Percentiles rank a stretch among this genome's conserved stretches.
phyloP scores from a whole-genome alignment of 331 rosid species.

The Acacia pycnantha region DNA sequence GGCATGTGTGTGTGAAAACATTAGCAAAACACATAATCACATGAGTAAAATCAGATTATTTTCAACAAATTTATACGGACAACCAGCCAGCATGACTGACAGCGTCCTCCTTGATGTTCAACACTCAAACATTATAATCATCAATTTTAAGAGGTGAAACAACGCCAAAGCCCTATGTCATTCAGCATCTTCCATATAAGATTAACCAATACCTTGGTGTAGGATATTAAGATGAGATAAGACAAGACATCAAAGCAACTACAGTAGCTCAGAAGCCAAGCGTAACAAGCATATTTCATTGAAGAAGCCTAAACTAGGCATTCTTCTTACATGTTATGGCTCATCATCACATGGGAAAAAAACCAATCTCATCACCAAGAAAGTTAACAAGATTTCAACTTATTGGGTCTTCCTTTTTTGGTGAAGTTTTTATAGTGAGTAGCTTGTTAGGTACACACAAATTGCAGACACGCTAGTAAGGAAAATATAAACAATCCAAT shows the following conservation, averaged over 20 bases:
- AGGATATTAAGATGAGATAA: not conserved
- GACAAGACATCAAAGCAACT: not conserved
- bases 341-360: conserved; percentile 31
- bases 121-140: not conserved
- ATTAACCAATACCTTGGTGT: not conserved
- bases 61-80: not conserved
- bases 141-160: not conserved
- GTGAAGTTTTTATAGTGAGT: not conserved
- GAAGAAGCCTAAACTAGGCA: conserved; percentile 34
- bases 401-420: not conserved
- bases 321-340: conserved; percentile 52
- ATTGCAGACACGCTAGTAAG: not conserved
- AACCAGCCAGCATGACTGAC: not conserved
- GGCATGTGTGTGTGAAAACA: not conserved
- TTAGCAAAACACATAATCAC: not conserved
- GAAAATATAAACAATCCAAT: not conserved
- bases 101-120: not conserved
- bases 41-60: not conserved
- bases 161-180: not conserved
- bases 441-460: not conserved
- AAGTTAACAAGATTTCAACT: not conserved
- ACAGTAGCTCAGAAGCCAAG: conserved; percentile 59
- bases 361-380: not conserved
- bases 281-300: conserved; percentile 46
- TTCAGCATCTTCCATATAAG: not conserved